Percentiles rank a stretch among this genome's conserved stretches.
These are phyloP conservation scores for Isoetes engelmannii DNA, from an alignment of 83 land plant species.

Conservation along the genomic window DNA sequence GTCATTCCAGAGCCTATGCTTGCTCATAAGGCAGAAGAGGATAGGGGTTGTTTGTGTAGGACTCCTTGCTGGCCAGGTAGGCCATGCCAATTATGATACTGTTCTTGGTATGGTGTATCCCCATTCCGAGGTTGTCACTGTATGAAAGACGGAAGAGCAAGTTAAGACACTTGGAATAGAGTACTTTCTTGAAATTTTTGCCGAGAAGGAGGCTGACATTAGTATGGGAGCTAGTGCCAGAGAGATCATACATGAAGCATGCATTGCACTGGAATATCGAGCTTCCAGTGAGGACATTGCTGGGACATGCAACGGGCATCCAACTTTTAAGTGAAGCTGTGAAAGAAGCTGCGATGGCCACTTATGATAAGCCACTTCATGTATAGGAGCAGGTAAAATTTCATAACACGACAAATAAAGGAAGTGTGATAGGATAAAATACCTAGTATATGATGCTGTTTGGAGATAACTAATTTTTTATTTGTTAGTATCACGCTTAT, in stretches of 20 bases:
- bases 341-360: too few relatives aligned
- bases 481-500: too few relatives aligned
- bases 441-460: too few relatives aligned
- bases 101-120: conserved; percentile 96
- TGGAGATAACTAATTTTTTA: too few relatives aligned
- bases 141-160: conserved; percentile 93
- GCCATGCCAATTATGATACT: conserved; percentile 89
- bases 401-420: too few relatives aligned
- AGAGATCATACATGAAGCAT: conserved; percentile 90
- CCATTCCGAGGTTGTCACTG: conserved; percentile 87
- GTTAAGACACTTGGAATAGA: conserved; percentile 63
- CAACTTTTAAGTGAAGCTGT: too few relatives aligned
- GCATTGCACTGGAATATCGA: conserved; percentile 73
- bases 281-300: conserved; percentile 95
- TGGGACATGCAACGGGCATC: conserved; percentile 81
- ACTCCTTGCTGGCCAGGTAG: conserved; percentile 76
- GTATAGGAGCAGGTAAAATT: too few relatives aligned
- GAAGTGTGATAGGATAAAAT: too few relatives aligned
- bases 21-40: conserved; percentile 97
- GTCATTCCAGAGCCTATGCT: conserved; percentile 96
- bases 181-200: conserved; percentile 66
- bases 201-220: conserved; percentile 83
- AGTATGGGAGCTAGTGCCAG: conserved; percentile 87
- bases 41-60: conserved; percentile 95
- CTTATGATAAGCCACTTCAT: too few relatives aligned